phyloP scores from a whole-genome alignment of 257 asterid genomes.

The Solanum appendiculatum region DNA sequence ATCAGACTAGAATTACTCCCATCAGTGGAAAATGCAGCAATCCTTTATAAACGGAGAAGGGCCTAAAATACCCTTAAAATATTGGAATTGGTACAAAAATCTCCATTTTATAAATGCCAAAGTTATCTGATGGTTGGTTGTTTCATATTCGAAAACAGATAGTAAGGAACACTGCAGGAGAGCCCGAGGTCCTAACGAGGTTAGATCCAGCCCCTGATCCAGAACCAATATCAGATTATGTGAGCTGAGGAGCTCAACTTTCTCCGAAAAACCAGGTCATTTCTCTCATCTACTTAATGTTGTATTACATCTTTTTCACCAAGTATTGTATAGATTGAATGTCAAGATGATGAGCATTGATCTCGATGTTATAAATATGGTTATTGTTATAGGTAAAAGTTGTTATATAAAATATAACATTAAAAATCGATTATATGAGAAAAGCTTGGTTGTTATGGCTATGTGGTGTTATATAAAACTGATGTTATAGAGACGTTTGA shows the following conservation, averaged over 20 bases:
- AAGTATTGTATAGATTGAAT: background rate
- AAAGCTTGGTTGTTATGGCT: background rate
- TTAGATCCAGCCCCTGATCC: slow-evolving; percentile 51
- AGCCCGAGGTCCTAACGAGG: slow-evolving; percentile 68
- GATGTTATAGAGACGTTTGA: background rate
- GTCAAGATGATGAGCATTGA: background rate
- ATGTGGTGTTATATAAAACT: background rate
- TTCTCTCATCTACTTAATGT: background rate
- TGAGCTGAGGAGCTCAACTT: slow-evolving; percentile 21
- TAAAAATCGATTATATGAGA: background rate
- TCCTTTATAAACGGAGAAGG: no score
- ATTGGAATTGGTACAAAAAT: no score
- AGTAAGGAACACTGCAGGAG: slow-evolving; percentile 49
- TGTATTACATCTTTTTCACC: background rate
- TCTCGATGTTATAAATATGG: background rate
- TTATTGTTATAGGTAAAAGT: background rate
- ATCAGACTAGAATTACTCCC: background rate
- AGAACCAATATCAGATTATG: slow-evolving; percentile 39
- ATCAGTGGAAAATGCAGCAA: background rate
- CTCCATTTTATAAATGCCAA: background rate
- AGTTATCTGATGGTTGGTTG: background rate
- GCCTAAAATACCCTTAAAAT: no score
- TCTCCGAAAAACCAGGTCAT: background rate
- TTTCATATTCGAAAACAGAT: slow-evolving; percentile 32
- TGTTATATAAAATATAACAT: background rate